Percentiles rank a stretch among this genome's conserved stretches.
These are phyloP conservation scores for Platismatia glauca DNA, from an alignment of 495 filamentous ascomycete species.

Conservation along the genomic window DNA sequence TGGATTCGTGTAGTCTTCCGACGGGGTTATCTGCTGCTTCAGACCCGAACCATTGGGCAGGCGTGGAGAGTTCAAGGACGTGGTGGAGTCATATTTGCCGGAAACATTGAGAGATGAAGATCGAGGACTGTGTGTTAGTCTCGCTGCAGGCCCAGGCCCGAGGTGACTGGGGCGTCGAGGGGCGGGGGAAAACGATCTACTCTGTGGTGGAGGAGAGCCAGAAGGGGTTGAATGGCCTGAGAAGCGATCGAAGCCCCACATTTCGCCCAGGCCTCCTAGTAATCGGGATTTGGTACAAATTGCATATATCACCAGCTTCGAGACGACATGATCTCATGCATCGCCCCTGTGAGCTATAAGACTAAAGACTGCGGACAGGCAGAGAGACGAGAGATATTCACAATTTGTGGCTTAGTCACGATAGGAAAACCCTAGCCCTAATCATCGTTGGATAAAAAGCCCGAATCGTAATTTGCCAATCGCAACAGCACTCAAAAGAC, in stretches of 20 bases:
- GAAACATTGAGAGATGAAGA: conserved; percentile 59
- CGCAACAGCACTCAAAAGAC: too few relatives aligned
- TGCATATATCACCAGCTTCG: background rate
- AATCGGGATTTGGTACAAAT: background rate
- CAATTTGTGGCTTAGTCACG: background rate
- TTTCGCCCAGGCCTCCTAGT: background rate
- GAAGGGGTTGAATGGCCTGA: conserved; percentile 60
- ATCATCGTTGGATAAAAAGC: too few relatives aligned
- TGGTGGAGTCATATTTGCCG: conserved; percentile 54
- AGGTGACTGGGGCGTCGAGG: conserved; percentile 54
- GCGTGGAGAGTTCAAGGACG: conserved; percentile 56
- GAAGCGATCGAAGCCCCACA: conserved; percentile 85
- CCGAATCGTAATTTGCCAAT: too few relatives aligned
- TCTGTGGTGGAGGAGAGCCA: conserved; percentile 48
- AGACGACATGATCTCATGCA: background rate
- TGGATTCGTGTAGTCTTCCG: conserved; percentile 55
- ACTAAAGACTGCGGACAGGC: background rate
- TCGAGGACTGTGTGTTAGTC: conserved; percentile 53
- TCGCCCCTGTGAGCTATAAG: background rate
- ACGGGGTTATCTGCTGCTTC: conserved; percentile 47
- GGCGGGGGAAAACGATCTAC: conserved; percentile 61
- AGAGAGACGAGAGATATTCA: too few relatives aligned
- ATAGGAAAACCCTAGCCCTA: too few relatives aligned
- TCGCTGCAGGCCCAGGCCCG: conserved; percentile 44
- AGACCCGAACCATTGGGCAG: conserved; percentile 57